Conservation (phyloP, 306 rosid species). For the Begonia fuchsioides region DNA sequence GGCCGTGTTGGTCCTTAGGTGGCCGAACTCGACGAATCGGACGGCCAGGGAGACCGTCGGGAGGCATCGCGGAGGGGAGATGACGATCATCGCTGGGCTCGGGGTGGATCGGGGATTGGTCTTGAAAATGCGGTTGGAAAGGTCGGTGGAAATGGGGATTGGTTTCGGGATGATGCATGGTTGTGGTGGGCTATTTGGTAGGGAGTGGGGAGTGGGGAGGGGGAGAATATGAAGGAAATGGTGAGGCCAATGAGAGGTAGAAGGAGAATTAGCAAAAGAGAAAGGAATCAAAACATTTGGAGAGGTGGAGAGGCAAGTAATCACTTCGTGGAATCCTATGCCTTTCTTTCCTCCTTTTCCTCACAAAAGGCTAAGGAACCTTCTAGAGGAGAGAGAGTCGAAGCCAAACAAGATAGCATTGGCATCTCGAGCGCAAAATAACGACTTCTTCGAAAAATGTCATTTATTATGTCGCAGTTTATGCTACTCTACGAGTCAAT, state of each 20-base stretch:
- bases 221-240: slow-evolving; percentile 11
- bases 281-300: slow-evolving; percentile 54
- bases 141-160: slow-evolving; percentile 62
- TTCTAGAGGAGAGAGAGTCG: too few relatives aligned
- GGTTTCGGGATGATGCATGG: slow-evolving; percentile 42
- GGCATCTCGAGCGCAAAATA: too few relatives aligned
- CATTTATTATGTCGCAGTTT: too few relatives aligned
- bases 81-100: not conserved
- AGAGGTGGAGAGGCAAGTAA: slow-evolving; percentile 36
- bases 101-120: slow-evolving; percentile 10
- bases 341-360: not conserved
- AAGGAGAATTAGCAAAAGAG: slow-evolving; percentile 61
- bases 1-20: not conserved
- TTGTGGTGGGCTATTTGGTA: slow-evolving; percentile 1
- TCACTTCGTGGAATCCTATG: slow-evolving; percentile 3
- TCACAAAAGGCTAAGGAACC: too few relatives aligned
- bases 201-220: slow-evolving; percentile 7
- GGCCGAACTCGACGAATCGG: not conserved
- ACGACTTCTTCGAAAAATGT: too few relatives aligned
- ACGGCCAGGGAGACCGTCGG: slow-evolving; percentile 8
- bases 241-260: slow-evolving; percentile 22
- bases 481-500: too few relatives aligned
- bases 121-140: slow-evolving; percentile 2
- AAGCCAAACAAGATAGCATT: too few relatives aligned
- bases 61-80: slow-evolving; percentile 1